Evolutionary conservation across 106 monocot genomes (phyloP).

Genomic region (Apostasia shenzhenica): DNA sequence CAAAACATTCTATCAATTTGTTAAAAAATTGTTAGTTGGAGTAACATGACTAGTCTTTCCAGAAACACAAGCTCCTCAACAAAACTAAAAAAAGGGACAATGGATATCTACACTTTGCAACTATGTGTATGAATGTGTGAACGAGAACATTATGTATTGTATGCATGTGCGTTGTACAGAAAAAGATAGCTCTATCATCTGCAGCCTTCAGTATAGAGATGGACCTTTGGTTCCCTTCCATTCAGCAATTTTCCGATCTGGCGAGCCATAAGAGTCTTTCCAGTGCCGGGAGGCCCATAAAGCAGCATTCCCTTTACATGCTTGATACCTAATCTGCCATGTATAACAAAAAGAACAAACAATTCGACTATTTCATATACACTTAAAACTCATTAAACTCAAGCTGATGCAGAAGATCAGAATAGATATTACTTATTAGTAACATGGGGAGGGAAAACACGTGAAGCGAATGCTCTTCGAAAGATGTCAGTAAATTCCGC

Average conservation of each 20-base stretch:
- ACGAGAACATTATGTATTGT: no score
- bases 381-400: neutral
- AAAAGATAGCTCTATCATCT: no score
- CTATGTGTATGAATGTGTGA: no score
- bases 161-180: no score
- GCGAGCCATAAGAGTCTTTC: slow-evolving; percentile 98
- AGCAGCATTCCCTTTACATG: slow-evolving; percentile 97
- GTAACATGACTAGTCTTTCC: no score
- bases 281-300: slow-evolving; percentile 96
- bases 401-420: neutral
- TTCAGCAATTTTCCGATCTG: slow-evolving; percentile 95
- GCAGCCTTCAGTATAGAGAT: no score
- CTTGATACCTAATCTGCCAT: slow-evolving; percentile 82
- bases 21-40: no score
- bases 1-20: no score
- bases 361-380: neutral
- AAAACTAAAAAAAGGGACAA: no score
- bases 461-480: slow-evolving; percentile 96
- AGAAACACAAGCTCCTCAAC: no score
- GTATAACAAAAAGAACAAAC: slow-evolving; percentile 4
- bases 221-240: slow-evolving; percentile 95
- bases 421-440: slow-evolving; percentile 57
- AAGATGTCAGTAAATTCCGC: slow-evolving; percentile 92
- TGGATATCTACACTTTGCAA: no score
- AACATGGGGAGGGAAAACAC: slow-evolving; percentile 92